phyloP scores from a whole-genome alignment of 179 eudicot genomes.

The Heliamphora pulchella region DNA sequence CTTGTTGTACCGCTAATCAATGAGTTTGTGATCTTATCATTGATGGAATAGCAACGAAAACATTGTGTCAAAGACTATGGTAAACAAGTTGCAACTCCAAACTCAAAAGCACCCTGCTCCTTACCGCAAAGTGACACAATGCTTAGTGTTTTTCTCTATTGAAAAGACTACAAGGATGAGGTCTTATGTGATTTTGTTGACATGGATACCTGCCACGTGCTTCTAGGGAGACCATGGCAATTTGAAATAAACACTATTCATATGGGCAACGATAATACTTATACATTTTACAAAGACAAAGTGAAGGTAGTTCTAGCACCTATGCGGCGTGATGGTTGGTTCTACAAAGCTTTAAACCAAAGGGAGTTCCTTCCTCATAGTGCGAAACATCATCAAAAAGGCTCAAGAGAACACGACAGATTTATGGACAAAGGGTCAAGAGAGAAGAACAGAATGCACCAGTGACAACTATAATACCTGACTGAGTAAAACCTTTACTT shows the following conservation, averaged over 20 bases:
- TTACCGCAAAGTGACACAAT: too few species aligned
- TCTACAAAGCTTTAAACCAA: background rate
- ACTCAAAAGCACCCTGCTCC: background rate
- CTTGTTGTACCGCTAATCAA: background rate
- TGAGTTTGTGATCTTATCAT: background rate
- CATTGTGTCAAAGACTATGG: background rate
- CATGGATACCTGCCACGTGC: conserved; percentile 4
- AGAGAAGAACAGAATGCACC: background rate
- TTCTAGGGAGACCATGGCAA: background rate
- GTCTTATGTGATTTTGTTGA: background rate
- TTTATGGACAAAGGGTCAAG: background rate
- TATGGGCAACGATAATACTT: background rate
- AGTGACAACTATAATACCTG: background rate
- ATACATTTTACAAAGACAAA: too few species aligned
- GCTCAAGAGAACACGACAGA: background rate
- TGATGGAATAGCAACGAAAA: background rate
- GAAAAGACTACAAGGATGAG: background rate
- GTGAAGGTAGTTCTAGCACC: background rate
- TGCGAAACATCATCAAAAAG: background rate
- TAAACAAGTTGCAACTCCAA: background rate
- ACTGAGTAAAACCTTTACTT: background rate
- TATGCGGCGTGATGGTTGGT: background rate
- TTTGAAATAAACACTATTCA: background rate
- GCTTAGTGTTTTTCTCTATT: too few species aligned
- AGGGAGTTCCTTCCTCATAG: background rate